These are phyloP conservation scores for Pythium aphanidermatum DNA, from an alignment of 352 stramenopile genomes.

Conservation along the genomic window DNA sequence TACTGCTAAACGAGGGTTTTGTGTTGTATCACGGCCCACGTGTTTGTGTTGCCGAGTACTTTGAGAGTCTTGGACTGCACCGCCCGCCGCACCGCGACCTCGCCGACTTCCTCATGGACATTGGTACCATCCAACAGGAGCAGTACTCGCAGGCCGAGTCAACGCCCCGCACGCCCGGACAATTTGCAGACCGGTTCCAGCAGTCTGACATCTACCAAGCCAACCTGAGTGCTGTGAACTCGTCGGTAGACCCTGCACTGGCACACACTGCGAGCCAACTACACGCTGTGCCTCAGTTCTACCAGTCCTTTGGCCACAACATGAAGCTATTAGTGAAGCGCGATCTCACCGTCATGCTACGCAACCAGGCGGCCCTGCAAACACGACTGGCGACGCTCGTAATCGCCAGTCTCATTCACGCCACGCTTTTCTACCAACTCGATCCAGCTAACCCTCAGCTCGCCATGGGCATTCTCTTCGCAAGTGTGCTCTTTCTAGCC, in stretches of 20 bases:
- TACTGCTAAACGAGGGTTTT: conserved; percentile 68
- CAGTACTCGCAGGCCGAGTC: conserved; percentile 23
- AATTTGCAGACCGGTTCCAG: conserved; percentile 5
- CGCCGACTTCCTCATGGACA: conserved; percentile 47
- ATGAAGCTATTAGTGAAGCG: too few species aligned
- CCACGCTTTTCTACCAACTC: conserved; percentile 40
- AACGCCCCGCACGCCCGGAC: conserved; percentile 19
- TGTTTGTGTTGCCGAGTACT: conserved; percentile 17
- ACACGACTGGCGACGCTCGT: conserved; percentile 29
- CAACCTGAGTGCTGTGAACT: too few species aligned
- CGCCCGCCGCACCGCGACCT: conserved; percentile 37
- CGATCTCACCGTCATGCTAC: conserved; percentile 63
- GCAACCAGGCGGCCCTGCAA: conserved; percentile 32
- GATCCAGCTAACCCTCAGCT: conserved; percentile 29
- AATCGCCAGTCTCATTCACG: conserved; percentile 43
- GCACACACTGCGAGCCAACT: too few species aligned
- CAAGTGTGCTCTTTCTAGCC: conserved; percentile 65
- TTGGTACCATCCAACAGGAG: conserved; percentile 33
- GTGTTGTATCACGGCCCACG: conserved; percentile 55
- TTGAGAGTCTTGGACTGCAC: conserved; percentile 28
- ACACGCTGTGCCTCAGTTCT: too few species aligned
- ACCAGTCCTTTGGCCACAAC: too few species aligned
- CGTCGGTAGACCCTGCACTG: too few species aligned
- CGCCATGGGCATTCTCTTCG: conserved; percentile 79
- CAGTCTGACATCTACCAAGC: conserved; percentile 37